These are phyloP conservation scores for Amanita pseudoporphyria DNA, from an alignment of 768 basidiomycete species.

Conservation along the genomic window DNA sequence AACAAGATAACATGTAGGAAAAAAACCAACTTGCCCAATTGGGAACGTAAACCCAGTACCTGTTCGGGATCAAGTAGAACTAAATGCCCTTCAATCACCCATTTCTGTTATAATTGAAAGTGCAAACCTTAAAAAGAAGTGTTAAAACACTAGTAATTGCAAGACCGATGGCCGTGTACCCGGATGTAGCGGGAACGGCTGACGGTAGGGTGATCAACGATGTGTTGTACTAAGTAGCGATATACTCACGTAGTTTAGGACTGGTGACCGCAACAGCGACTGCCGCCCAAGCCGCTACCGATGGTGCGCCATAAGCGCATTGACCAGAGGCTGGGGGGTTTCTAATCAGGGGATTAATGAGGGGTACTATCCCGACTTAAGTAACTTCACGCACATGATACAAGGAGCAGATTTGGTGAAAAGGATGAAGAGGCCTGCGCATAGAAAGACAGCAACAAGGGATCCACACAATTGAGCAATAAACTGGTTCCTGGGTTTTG, in stretches of 20 bases:
- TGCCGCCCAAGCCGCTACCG: conserved; percentile 47
- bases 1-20: not conserved
- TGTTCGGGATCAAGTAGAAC: conserved; percentile 30
- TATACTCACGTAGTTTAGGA: conserved; percentile 34
- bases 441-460: conserved; percentile 51
- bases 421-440: conserved; percentile 46
- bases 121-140: conserved; percentile 30
- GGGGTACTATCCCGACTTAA: not conserved
- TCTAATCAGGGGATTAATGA: conserved; percentile 10
- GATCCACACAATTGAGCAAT: conserved; percentile 49
- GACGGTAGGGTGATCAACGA: not conserved
- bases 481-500: conserved; percentile 56
- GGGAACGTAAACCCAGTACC: conserved; percentile 39
- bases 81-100: not conserved
- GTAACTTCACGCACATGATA: conserved; percentile 31
- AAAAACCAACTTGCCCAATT: conserved; percentile 31
- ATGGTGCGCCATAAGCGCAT: conserved; percentile 49
- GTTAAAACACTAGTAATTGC: conserved; percentile 33
- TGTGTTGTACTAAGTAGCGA: not conserved
- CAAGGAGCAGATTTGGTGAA: conserved; percentile 56
- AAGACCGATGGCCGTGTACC: conserved; percentile 48
- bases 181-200: conserved; percentile 46
- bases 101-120: not conserved
- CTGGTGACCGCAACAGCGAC: conserved; percentile 42
- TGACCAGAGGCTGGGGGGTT: conserved; percentile 14